Evolutionary conservation across 148 eudicot genomes (phyloP), one percentile per base, ranked within the genome.

Genomic region (Nyssa sinensis): DNA sequence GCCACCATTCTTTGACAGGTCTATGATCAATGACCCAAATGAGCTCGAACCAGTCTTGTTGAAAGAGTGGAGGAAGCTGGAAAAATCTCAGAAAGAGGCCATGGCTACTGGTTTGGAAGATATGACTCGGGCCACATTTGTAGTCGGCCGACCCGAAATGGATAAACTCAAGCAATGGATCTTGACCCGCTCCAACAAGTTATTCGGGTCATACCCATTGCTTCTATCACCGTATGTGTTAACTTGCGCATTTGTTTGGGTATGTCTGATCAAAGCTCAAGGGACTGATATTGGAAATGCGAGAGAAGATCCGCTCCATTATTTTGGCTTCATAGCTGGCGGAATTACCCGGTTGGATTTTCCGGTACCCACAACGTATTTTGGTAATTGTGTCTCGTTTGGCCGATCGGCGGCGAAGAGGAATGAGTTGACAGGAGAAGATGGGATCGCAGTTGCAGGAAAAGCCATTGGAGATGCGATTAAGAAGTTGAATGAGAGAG

Each of bases 211-310:
- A 3, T 16, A 25, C 1, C 76, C 80, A 0, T 75, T 80, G 62
- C 75, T 74, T 11, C 61, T 82, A 60, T 81, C 90, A 7, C 76
- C 88, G 1, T 89, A 85, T 31, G 83, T 83, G 4, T 64, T 89
- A 12, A 74, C 79, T 2, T 89, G 93, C 58, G 90, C 89, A 0
- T 76, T 71, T 62, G 24, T 81, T 5, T 87, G 93, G 93, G 66
- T 74, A 21, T 81, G 81, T 53, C 62, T 86, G 71, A 69, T 66
- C 17, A 78, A 66, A 59, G 74, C 74, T 25, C 55, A 57, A 13
- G 60, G 32, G 57, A 11, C 74, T 30, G 16, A 34, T 27, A 28
- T 29, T 0, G 53, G 34, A 7, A 58, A 16, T 62, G 19, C n/a
- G 44, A 19, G 55, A 3, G 75, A 72, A 34, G 79, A 79, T n/a